A percentile compares a stretch with the other conserved stretches of the same genome.
These are phyloP conservation scores for Dichotomopilus funicola DNA, from an alignment of 2,329 filamentous ascomycete species.

Conservation along the genomic window DNA sequence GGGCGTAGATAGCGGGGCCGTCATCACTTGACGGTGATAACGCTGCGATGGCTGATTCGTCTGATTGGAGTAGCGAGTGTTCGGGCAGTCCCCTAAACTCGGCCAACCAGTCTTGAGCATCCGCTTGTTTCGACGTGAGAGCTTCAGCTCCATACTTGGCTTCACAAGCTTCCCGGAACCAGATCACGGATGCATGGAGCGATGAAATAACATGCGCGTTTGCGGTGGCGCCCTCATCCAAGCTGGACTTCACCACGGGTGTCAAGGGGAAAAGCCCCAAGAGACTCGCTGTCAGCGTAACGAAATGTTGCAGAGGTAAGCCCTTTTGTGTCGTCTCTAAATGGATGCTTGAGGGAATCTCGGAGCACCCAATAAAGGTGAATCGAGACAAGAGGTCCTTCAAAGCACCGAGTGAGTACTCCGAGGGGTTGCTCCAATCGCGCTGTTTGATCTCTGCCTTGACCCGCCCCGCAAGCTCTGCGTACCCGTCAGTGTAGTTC, in stretches of 20 bases:
- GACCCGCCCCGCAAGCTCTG: slow-evolving; percentile 27
- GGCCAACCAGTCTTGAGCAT: slow-evolving; percentile 16
- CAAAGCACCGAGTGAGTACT: slow-evolving; percentile 23
- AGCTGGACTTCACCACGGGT: slow-evolving; percentile 2
- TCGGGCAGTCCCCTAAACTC: slow-evolving; percentile 22
- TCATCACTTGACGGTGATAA: slow-evolving; percentile 4
- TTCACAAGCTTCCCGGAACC: slow-evolving; percentile 35
- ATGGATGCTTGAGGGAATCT: slow-evolving; percentile 30
- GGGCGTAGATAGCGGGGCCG: slow-evolving; percentile 20
- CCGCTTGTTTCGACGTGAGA: slow-evolving; percentile 9
- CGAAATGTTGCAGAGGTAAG: slow-evolving; percentile 30
- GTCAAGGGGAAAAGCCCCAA: slow-evolving; percentile 20
- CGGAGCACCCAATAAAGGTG: slow-evolving; percentile 44
- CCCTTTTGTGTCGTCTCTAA: slow-evolving; percentile 6
- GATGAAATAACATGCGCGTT: slow-evolving; percentile 35
- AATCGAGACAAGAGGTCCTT: slow-evolving; percentile 38
- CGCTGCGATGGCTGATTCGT: background rate
- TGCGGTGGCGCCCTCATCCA: slow-evolving; percentile 23
- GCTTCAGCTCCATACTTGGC: slow-evolving; percentile 15
- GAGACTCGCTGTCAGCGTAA: slow-evolving; percentile 34
- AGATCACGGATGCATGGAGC: slow-evolving; percentile 27
- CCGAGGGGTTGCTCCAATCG: slow-evolving; percentile 21
- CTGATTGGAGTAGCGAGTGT: slow-evolving; percentile 17
- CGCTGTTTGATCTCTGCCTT: slow-evolving; percentile 21
- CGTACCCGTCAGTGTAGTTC: slow-evolving; percentile 33